Conservation (phyloP, 1,284 basidiomycete genomes). For the Ustilago loliicola region DNA sequence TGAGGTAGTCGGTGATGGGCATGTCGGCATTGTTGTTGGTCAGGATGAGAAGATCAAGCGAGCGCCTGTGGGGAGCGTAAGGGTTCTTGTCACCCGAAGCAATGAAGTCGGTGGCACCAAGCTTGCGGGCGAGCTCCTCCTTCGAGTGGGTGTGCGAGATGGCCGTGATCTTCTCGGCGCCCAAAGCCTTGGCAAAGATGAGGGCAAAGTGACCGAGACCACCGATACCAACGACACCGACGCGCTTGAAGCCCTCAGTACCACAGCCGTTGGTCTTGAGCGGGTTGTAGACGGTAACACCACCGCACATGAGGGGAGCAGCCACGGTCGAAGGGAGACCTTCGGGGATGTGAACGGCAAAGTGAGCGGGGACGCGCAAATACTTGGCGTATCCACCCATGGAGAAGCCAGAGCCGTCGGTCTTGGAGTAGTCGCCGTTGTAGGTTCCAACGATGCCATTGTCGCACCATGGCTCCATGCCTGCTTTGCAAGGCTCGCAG, state of each 20-base stretch:
- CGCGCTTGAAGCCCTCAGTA: conserved; percentile 52
- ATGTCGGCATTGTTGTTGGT: conserved; percentile 71
- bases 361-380: conserved; percentile 60
- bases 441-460: conserved; percentile 60
- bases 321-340: conserved; percentile 58
- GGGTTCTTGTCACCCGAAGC: conserved; percentile 48
- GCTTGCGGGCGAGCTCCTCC: conserved; percentile 54
- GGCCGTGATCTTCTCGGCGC: conserved; percentile 61
- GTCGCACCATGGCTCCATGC: conserved; percentile 56
- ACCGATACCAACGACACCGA: conserved; percentile 64
- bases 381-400: conserved; percentile 63
- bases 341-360: conserved; percentile 67
- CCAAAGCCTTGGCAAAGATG: conserved; percentile 62
- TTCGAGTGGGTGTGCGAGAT: conserved; percentile 60
- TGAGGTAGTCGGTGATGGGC: conserved; percentile 70
- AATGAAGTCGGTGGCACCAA: conserved; percentile 62
- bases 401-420: conserved; percentile 69
- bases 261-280: conserved; percentile 63
- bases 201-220: conserved; percentile 65
- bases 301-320: conserved; percentile 67
- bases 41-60: conserved; percentile 72
- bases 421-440: conserved; percentile 73
- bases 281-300: conserved; percentile 66
- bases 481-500: conserved; percentile 75
- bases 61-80: conserved; percentile 63